A percentile compares a stretch with the other conserved stretches of the same genome.
Conservation (phyloP, 2,329 filamentous ascomycete genomes). For the Gremmenia infestans region DNA sequence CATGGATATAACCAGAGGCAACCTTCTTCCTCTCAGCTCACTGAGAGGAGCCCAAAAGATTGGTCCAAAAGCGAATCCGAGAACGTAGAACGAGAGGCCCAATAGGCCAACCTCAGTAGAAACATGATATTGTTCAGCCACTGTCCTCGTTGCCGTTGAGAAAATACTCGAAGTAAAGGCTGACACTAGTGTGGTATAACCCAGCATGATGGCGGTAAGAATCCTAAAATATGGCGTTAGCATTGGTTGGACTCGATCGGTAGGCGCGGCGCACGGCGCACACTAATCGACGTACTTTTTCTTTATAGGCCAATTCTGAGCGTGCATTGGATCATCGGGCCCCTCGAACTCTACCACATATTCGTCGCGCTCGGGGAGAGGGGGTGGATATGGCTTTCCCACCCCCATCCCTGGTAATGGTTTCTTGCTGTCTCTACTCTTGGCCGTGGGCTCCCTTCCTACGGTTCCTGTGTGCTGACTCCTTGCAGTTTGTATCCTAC, state of each 20-base stretch:
- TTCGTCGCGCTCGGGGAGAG: slow-evolving; percentile 63
- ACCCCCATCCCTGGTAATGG: slow-evolving; percentile 66
- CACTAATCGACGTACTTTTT: slow-evolving; percentile 60
- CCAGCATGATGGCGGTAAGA: slow-evolving; percentile 61
- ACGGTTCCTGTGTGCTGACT: slow-evolving; percentile 70
- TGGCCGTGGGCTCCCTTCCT: slow-evolving; percentile 42
- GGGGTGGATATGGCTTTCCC: slow-evolving; percentile 70
- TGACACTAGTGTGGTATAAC: slow-evolving; percentile 66
- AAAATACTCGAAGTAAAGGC: slow-evolving; percentile 74
- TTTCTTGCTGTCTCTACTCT: slow-evolving; percentile 46
- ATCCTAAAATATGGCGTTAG: slow-evolving; percentile 40
- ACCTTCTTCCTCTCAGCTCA: slow-evolving; percentile 62
- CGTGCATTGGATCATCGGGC: slow-evolving; percentile 74
- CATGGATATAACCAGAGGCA: slow-evolving; percentile 57
- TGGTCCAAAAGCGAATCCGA: slow-evolving; percentile 68
- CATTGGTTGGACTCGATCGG: slow-evolving; percentile 23
- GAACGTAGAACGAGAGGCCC: slow-evolving; percentile 64
- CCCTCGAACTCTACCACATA: slow-evolving; percentile 86
- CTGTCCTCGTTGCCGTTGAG: slow-evolving; percentile 55
- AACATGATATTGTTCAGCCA: slow-evolving; percentile 57
- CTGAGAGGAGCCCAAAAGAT: slow-evolving; percentile 69
- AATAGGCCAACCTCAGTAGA: slow-evolving; percentile 57
- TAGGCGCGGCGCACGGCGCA: background rate
- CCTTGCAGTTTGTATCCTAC: slow-evolving; percentile 64
- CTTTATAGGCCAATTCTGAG: slow-evolving; percentile 77